phyloP scores from a whole-genome alignment of 176 grass and related monocot genomes.

The Elymus sibiricus region DNA sequence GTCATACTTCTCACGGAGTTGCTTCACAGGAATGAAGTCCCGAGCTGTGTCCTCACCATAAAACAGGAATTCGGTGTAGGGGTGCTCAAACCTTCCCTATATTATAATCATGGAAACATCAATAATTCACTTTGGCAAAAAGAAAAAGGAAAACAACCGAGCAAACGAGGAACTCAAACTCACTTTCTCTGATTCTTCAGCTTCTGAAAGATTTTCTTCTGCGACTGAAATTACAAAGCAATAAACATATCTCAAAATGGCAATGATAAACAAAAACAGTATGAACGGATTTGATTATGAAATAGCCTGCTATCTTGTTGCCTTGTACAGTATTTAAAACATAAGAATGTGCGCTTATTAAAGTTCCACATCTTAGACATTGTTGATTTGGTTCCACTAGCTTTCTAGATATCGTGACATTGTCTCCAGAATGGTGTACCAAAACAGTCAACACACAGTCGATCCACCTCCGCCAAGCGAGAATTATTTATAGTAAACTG shows the following conservation, averaged over 20 bases:
- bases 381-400: not conserved
- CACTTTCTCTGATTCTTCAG: conserved; percentile 61
- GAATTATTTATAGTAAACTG: not conserved
- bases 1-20: conserved; percentile 89
- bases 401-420: not conserved
- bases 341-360: not conserved
- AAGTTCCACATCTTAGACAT: conserved; percentile 4
- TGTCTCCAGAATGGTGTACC: not conserved
- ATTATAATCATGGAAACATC: not conserved
- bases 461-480: not conserved
- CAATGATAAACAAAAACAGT: not conserved
- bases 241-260: conserved; percentile 7
- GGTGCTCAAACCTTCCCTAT: conserved; percentile 86
- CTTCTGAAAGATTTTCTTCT: conserved; percentile 82
- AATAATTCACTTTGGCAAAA: not conserved
- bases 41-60: conserved; percentile 70
- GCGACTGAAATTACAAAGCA: conserved; percentile 55
- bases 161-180: conserved; percentile 9
- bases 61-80: conserved; percentile 84
- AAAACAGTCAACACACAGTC: not conserved
- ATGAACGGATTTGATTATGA: not conserved
- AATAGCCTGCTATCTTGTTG: not conserved
- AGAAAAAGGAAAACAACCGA: not conserved
- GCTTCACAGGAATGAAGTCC: conserved; percentile 91
- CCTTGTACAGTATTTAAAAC: not conserved